A percentile compares a stretch with the other conserved stretches of the same genome.
phyloP scores from a whole-genome alignment of 108 stramenopile species.

The Skeletonema grethae region DNA sequence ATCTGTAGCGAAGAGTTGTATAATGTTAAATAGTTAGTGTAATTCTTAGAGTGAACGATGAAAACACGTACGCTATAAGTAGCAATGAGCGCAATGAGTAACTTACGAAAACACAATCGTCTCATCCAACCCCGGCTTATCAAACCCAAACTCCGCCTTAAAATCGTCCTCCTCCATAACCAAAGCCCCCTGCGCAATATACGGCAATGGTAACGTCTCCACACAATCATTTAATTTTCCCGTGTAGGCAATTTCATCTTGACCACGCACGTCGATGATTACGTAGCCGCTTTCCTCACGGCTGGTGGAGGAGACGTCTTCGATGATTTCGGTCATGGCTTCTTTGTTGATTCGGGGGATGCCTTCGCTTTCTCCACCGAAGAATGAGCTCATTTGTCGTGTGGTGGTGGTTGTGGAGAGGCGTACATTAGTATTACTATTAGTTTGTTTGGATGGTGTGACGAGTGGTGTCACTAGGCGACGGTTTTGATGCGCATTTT shows the following conservation, averaged over 20 bases:
- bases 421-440: background rate
- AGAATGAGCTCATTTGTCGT: slow-evolving; percentile 33
- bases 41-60: no score
- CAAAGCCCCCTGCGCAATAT: slow-evolving; percentile 61
- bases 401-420: background rate
- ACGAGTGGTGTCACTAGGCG: background rate
- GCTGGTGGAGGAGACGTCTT: slow-evolving; percentile 63
- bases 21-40: no score
- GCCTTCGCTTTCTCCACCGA: slow-evolving; percentile 22
- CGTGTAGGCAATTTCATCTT: slow-evolving; percentile 62
- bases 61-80: no score
- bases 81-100: no score
- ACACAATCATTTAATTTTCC: slow-evolving; percentile 68
- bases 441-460: background rate
- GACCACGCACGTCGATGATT: slow-evolving; percentile 73
- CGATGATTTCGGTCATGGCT: slow-evolving; percentile 70
- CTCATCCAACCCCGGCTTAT: slow-evolving; percentile 68
- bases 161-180: slow-evolving; percentile 78
- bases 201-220: slow-evolving; percentile 61
- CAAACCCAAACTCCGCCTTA: slow-evolving; percentile 70
- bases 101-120: slow-evolving; percentile 70
- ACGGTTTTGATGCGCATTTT: background rate
- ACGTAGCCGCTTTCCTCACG: slow-evolving; percentile 71
- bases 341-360: slow-evolving; percentile 30
- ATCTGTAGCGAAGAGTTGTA: no score